Evolutionary conservation across 2,329 filamentous ascomycete species (phyloP).

Genomic region (Bipolaris oryzae): DNA sequence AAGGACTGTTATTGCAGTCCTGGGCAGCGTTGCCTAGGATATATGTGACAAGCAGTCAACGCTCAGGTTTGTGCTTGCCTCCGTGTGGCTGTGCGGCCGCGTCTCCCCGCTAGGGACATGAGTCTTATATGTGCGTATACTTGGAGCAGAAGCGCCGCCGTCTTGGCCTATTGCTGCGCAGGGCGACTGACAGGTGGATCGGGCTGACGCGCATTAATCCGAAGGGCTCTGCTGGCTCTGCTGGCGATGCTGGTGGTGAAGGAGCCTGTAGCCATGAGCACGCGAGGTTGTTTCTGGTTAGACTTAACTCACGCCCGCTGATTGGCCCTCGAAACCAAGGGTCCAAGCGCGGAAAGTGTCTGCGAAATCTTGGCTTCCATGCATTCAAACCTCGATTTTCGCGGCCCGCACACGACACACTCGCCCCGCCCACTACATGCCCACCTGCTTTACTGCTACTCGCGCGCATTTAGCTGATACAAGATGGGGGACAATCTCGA

Average conservation of each 20-base stretch:
- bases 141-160: conserved; percentile 21
- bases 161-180: conserved; percentile 16
- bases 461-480: background rate
- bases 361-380: conserved; percentile 28
- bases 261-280: conserved; percentile 13
- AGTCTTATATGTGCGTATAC: conserved; percentile 6
- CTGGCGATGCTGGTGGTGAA: conserved; percentile 25
- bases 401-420: conserved; percentile 37
- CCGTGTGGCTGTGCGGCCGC: conserved; percentile 40
- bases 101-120: conserved; percentile 13
- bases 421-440: conserved; percentile 19
- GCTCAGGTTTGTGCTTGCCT: conserved; percentile 31
- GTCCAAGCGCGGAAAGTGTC: conserved; percentile 28
- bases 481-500: conserved; percentile 52
- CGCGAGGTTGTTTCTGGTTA: conserved; percentile 12
- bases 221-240: conserved; percentile 15
- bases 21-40: conserved; percentile 18
- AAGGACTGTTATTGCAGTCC: conserved; percentile 6
- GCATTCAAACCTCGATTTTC: conserved; percentile 30
- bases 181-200: conserved; percentile 18
- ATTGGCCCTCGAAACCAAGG: conserved; percentile 18
- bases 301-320: conserved; percentile 8
- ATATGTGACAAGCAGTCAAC: conserved; percentile 28
- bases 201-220: conserved; percentile 23
- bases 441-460: conserved; percentile 4